Percentiles rank a stretch among this genome's conserved stretches.
Evolutionary conservation across 331 rosid genomes (phyloP).

Genomic region (Spiraea crenata): DNA sequence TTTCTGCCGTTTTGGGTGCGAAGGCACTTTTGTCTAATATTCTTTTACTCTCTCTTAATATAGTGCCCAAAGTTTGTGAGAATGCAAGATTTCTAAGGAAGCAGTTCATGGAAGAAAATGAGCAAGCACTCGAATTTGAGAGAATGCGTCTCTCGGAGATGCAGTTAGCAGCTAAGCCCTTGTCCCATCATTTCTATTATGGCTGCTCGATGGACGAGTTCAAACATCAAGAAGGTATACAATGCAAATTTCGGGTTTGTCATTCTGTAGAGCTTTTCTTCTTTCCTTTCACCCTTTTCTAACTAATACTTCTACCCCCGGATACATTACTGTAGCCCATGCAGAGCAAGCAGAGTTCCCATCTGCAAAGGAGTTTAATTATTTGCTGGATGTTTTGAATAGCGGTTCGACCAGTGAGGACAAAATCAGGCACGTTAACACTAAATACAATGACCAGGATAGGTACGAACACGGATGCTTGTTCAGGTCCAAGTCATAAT

Average conservation of each 20-base stretch:
- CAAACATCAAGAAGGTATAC: constrained; percentile 34
- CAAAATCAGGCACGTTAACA: constrained; percentile 20
- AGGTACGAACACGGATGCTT: constrained; percentile 27
- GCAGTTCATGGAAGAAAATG: constrained; percentile 32
- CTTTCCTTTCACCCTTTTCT: not conserved
- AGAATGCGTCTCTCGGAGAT: constrained; percentile 26
- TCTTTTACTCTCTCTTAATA: not conserved
- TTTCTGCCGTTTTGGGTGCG: not conserved
- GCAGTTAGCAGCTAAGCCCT: constrained; percentile 23
- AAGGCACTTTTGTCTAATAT: not conserved
- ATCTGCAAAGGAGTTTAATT: constrained; percentile 25
- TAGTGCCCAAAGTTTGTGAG: constrained; percentile 32
- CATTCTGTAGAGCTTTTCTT: not conserved
- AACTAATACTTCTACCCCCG: not conserved
- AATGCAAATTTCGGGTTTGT: not conserved
- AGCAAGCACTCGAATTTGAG: constrained; percentile 36
- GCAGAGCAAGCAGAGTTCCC: constrained; percentile 31
- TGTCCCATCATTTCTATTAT: constrained; percentile 24
- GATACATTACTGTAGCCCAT: not conserved
- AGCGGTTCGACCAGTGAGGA: constrained; percentile 36
- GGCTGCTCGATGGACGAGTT: constrained; percentile 31
- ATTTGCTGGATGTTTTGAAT: constrained; percentile 33
- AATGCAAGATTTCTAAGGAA: constrained; percentile 33
- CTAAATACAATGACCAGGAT: constrained; percentile 29
- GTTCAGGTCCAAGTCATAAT: not conserved